phyloP scores from a whole-genome alignment of 495 filamentous ascomycete genomes.

The Hyaloscypha bicolor region DNA sequence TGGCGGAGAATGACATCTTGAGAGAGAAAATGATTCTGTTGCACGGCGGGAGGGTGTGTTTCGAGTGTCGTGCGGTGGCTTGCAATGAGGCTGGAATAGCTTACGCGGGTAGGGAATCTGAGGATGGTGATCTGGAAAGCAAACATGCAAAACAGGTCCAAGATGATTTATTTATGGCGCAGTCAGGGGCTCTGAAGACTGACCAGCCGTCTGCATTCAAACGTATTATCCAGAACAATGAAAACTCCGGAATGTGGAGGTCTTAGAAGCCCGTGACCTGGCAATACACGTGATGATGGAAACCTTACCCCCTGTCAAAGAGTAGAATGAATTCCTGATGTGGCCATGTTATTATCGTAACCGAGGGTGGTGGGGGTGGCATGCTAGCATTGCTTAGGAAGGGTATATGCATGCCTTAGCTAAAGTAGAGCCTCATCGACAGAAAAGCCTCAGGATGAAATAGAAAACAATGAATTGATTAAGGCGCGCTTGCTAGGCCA shows the following conservation, averaged over 20 bases:
- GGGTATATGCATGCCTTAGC: neutral
- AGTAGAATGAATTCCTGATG: conserved; percentile 16
- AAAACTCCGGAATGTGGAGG: conserved; percentile 23
- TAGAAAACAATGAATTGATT: neutral
- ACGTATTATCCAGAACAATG: conserved; percentile 14
- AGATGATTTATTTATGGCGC: conserved; percentile 30
- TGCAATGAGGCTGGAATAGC: conserved; percentile 11
- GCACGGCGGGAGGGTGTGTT: conserved; percentile 3
- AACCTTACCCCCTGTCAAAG: conserved; percentile 1
- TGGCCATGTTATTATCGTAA: conserved; percentile 1
- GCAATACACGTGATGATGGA: conserved; percentile 16
- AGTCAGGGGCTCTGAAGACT: neutral
- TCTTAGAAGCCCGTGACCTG: conserved; percentile 7
- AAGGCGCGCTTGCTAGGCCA: neutral
- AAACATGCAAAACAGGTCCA: conserved; percentile 28
- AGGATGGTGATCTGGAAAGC: conserved; percentile 17
- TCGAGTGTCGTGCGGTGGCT: conserved; percentile 2
- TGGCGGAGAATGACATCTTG: conserved; percentile 29
- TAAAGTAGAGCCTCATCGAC: neutral
- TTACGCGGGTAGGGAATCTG: conserved; percentile 21
- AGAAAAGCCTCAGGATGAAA: too few species aligned
- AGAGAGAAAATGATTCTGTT: neutral
- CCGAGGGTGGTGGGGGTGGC: neutral
- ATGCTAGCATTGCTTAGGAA: neutral
- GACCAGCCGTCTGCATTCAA: conserved; percentile 30